Base-by-base conservation (phyloP, 2,329 filamentous ascomycete species). In the Neocatenulostroma microsporum region DNA sequence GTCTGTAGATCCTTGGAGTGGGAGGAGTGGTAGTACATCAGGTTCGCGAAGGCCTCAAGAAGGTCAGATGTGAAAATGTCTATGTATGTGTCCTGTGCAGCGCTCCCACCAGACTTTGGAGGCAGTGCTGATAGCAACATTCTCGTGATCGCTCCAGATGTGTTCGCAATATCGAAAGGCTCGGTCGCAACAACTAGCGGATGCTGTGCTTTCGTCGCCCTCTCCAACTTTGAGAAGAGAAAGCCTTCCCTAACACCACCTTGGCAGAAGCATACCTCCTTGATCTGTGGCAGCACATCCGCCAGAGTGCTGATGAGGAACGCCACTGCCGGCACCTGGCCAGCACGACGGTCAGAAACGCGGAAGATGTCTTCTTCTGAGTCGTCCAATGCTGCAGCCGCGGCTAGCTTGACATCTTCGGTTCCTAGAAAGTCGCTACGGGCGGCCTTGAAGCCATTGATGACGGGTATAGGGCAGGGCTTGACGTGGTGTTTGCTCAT, bases 191-290 rank as follows among this genome's bases (percentile, higher is more conserved):
- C 73, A 9, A 76, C 62, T 1, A 94, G 63, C 0, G 87, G 85
- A 49, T 81, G 70, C 46, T 75, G 70, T 33, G 77, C 73, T 37
- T 82, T 75, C 12, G 82, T 60, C 0, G 68, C 56, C 0, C 60
- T 48, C 0, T 76, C 68, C 9, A 94, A 70, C 42, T 72, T 78
- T 61, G 83, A 77, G 62, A 85, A 86, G 25, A 94, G 64, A 28
- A 79, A 79, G 0, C 88, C 88, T 61, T 94, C 87, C 26, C 87
- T 72, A 43, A 94, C 88, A 6, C 87, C 88, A 14, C 88, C 85
- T 49, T 85, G 81, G 55, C 86, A 93, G 61, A 94, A 95, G 1
- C 80, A 81, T 3, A 88, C 83, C 17, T 74, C 71, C 28, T 76
- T 75, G 47, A 94, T 80, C 28, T 70, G 70, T 3, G 83, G 83